These are phyloP conservation scores for Dendrocalamus sinicus DNA, from an alignment of 176 grass and related monocot species.

Conservation along the genomic window DNA sequence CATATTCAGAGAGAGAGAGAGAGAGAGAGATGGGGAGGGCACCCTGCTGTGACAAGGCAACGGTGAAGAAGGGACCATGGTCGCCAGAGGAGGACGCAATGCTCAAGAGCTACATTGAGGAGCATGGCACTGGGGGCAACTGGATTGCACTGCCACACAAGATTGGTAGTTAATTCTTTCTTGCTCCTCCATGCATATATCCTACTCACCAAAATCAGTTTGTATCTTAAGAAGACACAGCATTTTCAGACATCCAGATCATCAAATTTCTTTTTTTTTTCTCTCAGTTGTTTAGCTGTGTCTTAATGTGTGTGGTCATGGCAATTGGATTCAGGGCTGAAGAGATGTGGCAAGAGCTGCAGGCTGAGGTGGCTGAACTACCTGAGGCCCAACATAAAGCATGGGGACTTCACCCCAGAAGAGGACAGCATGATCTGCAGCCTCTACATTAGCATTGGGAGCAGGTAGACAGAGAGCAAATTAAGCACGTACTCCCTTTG, in stretches of 20 bases:
- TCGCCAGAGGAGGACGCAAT: constrained; percentile 83
- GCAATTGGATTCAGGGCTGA: constrained; percentile 56
- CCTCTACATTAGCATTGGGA: constrained; percentile 98
- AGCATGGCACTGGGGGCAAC: constrained; percentile 82
- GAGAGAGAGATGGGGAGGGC: constrained; percentile 66
- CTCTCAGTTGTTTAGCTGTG: no score
- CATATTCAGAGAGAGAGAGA: not conserved
- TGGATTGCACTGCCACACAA: constrained; percentile 89
- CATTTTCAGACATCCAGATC: no score
- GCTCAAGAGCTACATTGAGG: constrained; percentile 90
- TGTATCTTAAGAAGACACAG: no score
- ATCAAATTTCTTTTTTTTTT: no score
- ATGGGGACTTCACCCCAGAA: constrained; percentile 86
- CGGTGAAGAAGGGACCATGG: constrained; percentile 93
- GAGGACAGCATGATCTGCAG: constrained; percentile 90
- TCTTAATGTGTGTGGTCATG: no score
- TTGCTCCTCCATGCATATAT: no score
- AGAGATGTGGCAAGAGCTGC: constrained; percentile 99
- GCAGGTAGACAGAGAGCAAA: constrained; percentile 59
- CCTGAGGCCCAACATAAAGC: constrained; percentile 96
- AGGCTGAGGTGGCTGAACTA: constrained; percentile 99
- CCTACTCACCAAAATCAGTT: no score
- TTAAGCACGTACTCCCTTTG: constrained; percentile 13
- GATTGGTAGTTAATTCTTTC: constrained; percentile 55
- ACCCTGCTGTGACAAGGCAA: constrained; percentile 89